Evolutionary conservation across 768 basidiomycete genomes (phyloP), one percentile per base, ranked within the genome.

Genomic region (Boletus pseudo-olivaceus): DNA sequence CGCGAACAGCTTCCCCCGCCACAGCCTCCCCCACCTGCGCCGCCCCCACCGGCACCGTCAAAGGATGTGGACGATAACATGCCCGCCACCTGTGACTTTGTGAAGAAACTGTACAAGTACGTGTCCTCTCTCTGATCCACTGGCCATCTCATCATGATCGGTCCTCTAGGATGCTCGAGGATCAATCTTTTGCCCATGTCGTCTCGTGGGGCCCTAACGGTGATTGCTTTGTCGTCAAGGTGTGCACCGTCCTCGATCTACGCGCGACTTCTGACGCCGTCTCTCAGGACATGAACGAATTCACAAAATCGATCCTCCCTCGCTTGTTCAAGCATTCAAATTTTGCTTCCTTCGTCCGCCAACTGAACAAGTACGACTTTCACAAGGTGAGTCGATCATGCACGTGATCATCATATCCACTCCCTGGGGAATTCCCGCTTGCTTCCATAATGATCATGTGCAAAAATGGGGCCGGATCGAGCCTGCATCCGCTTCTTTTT

Each of bases 321-420:
- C 85, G 88, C 37, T 84, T 93, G 78, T 96, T 96, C 83, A 94
- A 95, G 70, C 93, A 96, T 68, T 92, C 89, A 6, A 96, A 96
- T 67, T 96, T 96, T 70, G 93, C 93, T 27, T 83, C 81, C 51
- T 96, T 96, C 66, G 93, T 96, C 7, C 82, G 93, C 10, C 93
- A 96, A 70, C 77, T 96, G 34, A 96, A 96, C 79, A 96, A 95
- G 71, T 96, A 96, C 68, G 93, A 95, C 72, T 96, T 96, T 61
- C 93, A 95, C 78, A 96, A 96, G 77, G 14, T 35, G 32, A 50
- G 42, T 33, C 29, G 46, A 14, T 34, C 33, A 34, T 34, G 5
- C 5, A n/a, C n/a, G n/a, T n/a, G n/a, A n/a, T n/a, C n/a, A n/a
- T n/a, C n/a, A n/a, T n/a, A n/a, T n/a, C n/a, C n/a, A n/a, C n/a